Evolutionary conservation across 345 rosid genomes (phyloP).

Genomic region (Syzygium grande): DNA sequence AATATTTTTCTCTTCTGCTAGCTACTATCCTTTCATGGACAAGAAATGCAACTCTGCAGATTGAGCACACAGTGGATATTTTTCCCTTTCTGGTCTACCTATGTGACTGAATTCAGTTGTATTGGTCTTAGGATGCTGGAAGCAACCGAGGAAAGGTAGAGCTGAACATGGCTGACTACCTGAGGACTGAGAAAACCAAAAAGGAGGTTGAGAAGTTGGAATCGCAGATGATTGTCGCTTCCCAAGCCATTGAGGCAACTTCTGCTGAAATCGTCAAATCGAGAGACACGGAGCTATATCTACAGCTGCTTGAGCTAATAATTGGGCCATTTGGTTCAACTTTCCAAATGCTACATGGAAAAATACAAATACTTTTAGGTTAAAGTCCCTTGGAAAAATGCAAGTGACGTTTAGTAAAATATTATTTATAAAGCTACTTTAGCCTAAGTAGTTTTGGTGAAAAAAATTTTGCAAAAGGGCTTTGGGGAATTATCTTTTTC

Average conservation of each 20-base stretch:
- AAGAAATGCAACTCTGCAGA: neutral
- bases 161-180: conserved; percentile 67
- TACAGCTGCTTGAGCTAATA: conserved; percentile 82
- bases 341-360: too few relatives aligned
- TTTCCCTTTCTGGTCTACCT: neutral
- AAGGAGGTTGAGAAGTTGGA: conserved; percentile 78
- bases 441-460: too few relatives aligned
- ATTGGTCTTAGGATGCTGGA: conserved; percentile 44
- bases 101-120: neutral
- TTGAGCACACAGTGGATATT: neutral
- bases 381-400: too few relatives aligned
- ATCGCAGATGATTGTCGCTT: conserved; percentile 71
- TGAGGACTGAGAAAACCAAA: conserved; percentile 69
- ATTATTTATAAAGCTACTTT: too few relatives aligned
- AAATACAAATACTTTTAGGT: too few relatives aligned
- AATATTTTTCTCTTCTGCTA: too few relatives aligned
- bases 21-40: too few relatives aligned
- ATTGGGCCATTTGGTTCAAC: too few relatives aligned
- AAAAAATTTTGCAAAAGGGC: too few relatives aligned
- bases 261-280: conserved; percentile 73
- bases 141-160: conserved; percentile 82
- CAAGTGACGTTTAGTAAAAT: too few relatives aligned
- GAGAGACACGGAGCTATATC: conserved; percentile 71
- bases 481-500: too few relatives aligned
- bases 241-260: conserved; percentile 68